Evolutionary conservation across 2,329 filamentous ascomycete species (phyloP).

Genomic region (Talaromyces islandicus): DNA sequence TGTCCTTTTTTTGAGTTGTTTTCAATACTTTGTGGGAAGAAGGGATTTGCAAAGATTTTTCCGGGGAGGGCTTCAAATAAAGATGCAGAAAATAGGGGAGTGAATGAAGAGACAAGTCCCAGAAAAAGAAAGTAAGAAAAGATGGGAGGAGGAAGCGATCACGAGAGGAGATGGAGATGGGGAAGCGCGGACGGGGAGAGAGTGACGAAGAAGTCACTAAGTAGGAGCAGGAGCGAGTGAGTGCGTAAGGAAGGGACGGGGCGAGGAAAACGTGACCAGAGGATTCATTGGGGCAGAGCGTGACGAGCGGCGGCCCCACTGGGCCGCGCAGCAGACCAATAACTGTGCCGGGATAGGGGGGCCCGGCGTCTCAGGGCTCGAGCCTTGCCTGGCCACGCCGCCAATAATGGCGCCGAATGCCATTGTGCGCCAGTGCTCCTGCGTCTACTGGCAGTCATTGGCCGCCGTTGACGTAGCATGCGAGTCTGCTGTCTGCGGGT

Average conservation of each 20-base stretch:
- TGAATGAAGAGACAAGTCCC: constrained; percentile 24
- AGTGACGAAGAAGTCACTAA: constrained; percentile 8
- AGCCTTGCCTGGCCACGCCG: neutral
- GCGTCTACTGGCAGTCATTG: neutral
- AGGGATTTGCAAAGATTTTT: neutral
- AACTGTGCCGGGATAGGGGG: neutral
- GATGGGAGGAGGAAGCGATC: constrained; percentile 19
- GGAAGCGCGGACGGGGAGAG: constrained; percentile 10
- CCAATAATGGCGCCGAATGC: neutral
- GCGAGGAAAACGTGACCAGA: neutral
- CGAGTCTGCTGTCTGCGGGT: neutral
- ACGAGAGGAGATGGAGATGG: constrained; percentile 16
- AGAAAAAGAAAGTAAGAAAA: constrained; percentile 18
- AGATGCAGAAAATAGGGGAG: constrained; percentile 15
- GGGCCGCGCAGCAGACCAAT: neutral
- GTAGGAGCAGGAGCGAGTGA: neutral
- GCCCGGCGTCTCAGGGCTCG: neutral
- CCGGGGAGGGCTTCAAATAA: neutral
- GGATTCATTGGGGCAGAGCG: neutral
- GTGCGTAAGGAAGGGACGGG: neutral
- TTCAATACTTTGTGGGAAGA: constrained; percentile 14
- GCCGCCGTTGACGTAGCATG: neutral
- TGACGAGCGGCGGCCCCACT: neutral
- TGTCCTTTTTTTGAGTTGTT: constrained; percentile 12
- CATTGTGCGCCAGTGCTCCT: neutral